Evolutionary conservation across 768 basidiomycete genomes (phyloP).

Genomic region (Termitomyces sp.): DNA sequence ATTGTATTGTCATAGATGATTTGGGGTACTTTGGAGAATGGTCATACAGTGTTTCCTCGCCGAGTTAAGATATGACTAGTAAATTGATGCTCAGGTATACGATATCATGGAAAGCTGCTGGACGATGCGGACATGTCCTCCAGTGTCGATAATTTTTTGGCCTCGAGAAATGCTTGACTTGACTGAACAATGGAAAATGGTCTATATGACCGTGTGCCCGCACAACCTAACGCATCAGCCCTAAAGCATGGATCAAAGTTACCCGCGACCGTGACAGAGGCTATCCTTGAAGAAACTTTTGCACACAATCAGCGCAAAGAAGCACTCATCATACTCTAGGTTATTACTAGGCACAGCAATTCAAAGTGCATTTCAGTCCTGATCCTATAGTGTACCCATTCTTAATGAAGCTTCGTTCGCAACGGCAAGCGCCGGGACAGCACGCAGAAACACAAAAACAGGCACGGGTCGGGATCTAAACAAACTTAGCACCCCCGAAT

Average conservation of each 20-base stretch:
- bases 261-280: background rate
- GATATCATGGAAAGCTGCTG: background rate
- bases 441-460: background rate
- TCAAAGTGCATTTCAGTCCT: background rate
- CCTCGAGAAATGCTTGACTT: background rate
- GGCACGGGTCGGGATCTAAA: conserved; percentile 1
- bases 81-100: background rate
- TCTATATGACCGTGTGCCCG: background rate
- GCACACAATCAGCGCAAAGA: background rate
- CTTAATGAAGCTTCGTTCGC: background rate
- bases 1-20: background rate
- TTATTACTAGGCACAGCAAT: background rate
- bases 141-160: background rate
- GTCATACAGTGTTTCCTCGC: background rate
- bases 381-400: background rate
- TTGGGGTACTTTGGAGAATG: too few species aligned
- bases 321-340: background rate
- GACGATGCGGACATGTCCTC: background rate
- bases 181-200: background rate
- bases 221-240: background rate
- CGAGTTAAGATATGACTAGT: background rate
- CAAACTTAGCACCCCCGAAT: background rate
- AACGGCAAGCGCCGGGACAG: background rate
- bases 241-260: background rate
- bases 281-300: background rate